These are phyloP conservation scores for Mycena venus DNA, from an alignment of 768 basidiomycete species.

Conservation along the genomic window DNA sequence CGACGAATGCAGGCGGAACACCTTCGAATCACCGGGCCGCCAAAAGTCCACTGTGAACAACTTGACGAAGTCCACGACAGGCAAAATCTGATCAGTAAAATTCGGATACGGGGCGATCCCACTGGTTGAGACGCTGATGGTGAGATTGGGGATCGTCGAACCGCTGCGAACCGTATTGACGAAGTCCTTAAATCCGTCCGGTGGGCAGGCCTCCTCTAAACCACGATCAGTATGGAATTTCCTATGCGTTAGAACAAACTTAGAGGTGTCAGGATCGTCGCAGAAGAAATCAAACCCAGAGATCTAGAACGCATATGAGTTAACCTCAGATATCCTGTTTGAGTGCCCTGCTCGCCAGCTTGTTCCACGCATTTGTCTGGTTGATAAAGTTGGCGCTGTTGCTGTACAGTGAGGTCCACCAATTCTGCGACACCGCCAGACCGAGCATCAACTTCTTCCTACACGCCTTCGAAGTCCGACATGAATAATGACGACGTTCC, in stretches of 20 bases:
- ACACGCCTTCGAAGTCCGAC: neutral
- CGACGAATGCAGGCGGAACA: conserved; percentile 6
- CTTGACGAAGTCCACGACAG: neutral
- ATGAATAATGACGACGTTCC: neutral
- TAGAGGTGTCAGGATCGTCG: neutral
- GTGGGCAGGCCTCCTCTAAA: neutral
- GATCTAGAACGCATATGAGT: neutral
- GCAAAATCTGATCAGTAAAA: neutral
- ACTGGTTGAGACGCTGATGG: neutral
- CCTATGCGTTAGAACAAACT: neutral
- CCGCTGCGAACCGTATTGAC: neutral
- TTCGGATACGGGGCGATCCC: neutral
- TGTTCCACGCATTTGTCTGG: neutral
- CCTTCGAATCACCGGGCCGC: neutral
- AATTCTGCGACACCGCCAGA: neutral
- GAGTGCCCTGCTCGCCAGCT: neutral
- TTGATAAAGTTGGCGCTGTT: neutral
- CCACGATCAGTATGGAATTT: neutral
- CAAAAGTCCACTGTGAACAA: neutral
- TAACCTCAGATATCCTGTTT: neutral
- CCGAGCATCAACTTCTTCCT: neutral
- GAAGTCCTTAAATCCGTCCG: neutral
- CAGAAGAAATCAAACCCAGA: neutral
- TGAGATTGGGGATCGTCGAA: neutral
- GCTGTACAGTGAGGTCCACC: neutral